A percentile compares a stretch with the other conserved stretches of the same genome.
Conservation (phyloP, 2,329 filamentous ascomycete genomes). For the Orbilia oligospora region DNA sequence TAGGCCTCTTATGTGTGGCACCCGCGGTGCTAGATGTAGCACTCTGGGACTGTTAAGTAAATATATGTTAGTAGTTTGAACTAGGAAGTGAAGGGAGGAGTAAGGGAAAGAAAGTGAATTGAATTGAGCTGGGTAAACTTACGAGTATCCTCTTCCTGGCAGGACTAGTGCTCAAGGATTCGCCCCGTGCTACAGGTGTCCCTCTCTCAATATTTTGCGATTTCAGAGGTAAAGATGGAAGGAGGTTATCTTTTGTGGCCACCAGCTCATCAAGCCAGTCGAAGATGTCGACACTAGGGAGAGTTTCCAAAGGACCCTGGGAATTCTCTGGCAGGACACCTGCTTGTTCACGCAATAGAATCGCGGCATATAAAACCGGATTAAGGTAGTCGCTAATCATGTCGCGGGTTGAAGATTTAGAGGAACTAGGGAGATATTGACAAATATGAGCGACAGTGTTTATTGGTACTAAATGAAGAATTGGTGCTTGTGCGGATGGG, state of each 20-base stretch:
- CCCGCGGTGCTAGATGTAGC: constrained; percentile 6
- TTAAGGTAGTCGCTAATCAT: constrained; percentile 18
- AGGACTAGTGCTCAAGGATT: constrained; percentile 17
- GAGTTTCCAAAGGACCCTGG: constrained; percentile 23
- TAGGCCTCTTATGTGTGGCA: constrained; percentile 45
- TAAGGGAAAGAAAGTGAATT: neutral
- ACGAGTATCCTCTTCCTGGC: constrained; percentile 55
- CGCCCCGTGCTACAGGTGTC: neutral
- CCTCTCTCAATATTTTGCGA: constrained; percentile 14
- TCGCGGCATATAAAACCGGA: constrained; percentile 37
- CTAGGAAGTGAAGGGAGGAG: neutral
- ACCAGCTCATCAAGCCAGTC: constrained; percentile 47
- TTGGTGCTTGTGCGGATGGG: neutral
- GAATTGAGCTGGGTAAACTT: constrained; percentile 13
- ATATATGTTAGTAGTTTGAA: constrained; percentile 29
- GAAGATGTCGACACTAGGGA: constrained; percentile 13
- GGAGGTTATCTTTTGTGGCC: constrained; percentile 8
- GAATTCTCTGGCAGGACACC: constrained; percentile 32
- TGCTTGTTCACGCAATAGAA: constrained; percentile 44
- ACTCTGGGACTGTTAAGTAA: constrained; percentile 41
- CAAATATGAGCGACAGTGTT: constrained; percentile 54
- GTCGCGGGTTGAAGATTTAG: neutral
- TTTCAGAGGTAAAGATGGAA: constrained; percentile 40
- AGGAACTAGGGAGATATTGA: neutral
- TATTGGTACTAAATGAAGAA: constrained; percentile 46